A percentile compares a stretch with the other conserved stretches of the same genome.
Conservation (phyloP, 768 basidiomycete species). For the Baorangia bicolor region DNA sequence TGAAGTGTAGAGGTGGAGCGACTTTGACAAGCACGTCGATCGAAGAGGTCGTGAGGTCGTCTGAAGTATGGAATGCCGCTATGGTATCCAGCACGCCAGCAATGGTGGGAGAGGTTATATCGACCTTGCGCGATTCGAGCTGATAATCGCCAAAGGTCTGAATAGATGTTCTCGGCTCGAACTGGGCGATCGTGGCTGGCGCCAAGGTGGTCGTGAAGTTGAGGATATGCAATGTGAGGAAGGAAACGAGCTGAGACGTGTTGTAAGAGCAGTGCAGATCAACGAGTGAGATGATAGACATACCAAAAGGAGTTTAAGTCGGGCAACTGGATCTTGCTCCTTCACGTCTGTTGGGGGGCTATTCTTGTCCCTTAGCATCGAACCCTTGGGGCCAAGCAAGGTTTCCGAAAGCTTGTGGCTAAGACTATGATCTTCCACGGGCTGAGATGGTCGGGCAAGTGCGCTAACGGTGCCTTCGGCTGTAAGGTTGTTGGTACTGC, state of each 20-base stretch:
- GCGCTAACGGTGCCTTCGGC: conserved; percentile 32
- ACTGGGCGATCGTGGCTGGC: conserved; percentile 50
- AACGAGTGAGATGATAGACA: conserved; percentile 22
- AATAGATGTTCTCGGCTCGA: conserved; percentile 30
- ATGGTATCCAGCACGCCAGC: conserved; percentile 58
- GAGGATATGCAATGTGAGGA: conserved; percentile 86
- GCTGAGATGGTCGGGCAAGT: conserved; percentile 25
- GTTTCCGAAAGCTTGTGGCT: conserved; percentile 29
- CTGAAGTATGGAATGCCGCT: conserved; percentile 34
- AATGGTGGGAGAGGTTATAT: conserved; percentile 64
- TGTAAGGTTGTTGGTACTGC: conserved; percentile 30
- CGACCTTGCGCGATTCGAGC: conserved; percentile 52
- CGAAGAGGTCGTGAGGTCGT: conserved; percentile 18
- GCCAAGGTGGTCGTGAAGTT: conserved; percentile 93
- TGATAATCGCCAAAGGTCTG: conserved; percentile 15
- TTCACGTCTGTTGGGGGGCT: conserved; percentile 42
- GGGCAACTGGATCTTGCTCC: conserved; percentile 77
- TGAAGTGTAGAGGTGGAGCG: conserved; percentile 57
- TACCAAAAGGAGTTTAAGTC: conserved; percentile 86
- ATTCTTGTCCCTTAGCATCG: conserved; percentile 45
- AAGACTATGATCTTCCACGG: conserved; percentile 16
- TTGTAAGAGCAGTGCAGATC: background rate
- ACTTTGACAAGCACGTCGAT: conserved; percentile 58
- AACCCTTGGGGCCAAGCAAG: conserved; percentile 50
- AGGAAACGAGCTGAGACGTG: conserved; percentile 69